Evolutionary conservation across 805 yeast genomes (phyloP).

Genomic region (Lachancea cidri): DNA sequence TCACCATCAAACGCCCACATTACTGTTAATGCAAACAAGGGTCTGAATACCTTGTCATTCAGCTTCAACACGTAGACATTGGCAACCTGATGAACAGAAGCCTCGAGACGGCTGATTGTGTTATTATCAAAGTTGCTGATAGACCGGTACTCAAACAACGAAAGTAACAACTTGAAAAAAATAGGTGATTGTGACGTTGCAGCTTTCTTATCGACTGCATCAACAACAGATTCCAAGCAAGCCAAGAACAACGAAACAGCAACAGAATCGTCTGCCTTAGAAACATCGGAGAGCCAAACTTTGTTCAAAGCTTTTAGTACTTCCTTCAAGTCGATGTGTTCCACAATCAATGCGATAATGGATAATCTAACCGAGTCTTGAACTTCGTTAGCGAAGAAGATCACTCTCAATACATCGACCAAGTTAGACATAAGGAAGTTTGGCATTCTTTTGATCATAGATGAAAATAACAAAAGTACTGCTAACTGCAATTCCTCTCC

Average conservation of each 20-base stretch:
- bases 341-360: slow-evolving; percentile 55
- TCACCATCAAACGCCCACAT: slow-evolving; percentile 92
- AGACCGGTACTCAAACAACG: slow-evolving; percentile 65
- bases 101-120: slow-evolving; percentile 75
- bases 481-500: slow-evolving; percentile 56
- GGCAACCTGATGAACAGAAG: slow-evolving; percentile 67
- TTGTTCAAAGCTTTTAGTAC: slow-evolving; percentile 57
- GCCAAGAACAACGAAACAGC: slow-evolving; percentile 68
- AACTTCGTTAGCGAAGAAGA: slow-evolving; percentile 54
- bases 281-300: slow-evolving; percentile 50
- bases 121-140: slow-evolving; percentile 57
- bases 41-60: slow-evolving; percentile 91
- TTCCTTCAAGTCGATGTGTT: slow-evolving; percentile 60
- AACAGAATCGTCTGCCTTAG: slow-evolving; percentile 35
- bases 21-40: slow-evolving; percentile 77
- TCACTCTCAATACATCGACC: slow-evolving; percentile 52
- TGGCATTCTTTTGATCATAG: slow-evolving; percentile 78
- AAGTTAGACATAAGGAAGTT: slow-evolving; percentile 71
- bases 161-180: slow-evolving; percentile 64
- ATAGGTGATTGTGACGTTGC: slow-evolving; percentile 65
- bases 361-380: slow-evolving; percentile 56
- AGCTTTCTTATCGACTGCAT: slow-evolving; percentile 62
- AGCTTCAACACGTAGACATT: slow-evolving; percentile 79
- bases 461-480: slow-evolving; percentile 62
- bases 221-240: slow-evolving; percentile 60